Percentiles rank a stretch among this genome's conserved stretches.
Evolutionary conservation across 441 rosid genomes (phyloP).

Genomic region (Syzygium malaccense): DNA sequence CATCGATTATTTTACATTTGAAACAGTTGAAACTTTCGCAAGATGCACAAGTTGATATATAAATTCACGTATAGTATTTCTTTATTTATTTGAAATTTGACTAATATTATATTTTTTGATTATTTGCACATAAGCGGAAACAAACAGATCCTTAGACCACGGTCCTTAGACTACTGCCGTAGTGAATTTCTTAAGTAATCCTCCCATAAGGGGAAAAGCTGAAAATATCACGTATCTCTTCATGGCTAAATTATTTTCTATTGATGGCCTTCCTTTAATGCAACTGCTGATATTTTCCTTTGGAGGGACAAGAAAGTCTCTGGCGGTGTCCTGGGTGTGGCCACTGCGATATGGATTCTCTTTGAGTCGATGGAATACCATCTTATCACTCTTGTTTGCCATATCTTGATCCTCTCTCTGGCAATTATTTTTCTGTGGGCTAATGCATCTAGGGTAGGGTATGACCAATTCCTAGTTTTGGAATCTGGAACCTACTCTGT

Average conservation of each 20-base stretch:
- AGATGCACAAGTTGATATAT: not conserved
- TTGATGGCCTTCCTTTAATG: not conserved
- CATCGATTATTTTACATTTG: not conserved
- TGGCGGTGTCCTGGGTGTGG: no score
- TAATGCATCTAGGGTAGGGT: no score
- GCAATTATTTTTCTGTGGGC: no score
- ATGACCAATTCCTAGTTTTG: no score
- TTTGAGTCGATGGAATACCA: no score
- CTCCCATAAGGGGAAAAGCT: not conserved
- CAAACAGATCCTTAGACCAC: not conserved
- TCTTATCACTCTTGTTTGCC: no score
- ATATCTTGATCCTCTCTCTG: no score
- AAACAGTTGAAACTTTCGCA: not conserved
- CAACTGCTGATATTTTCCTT: slow-evolving; percentile 45
- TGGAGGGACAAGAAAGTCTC: no score
- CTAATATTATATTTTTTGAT: not conserved
- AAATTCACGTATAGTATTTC: not conserved
- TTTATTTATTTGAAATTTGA: not conserved
- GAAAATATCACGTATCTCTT: not conserved
- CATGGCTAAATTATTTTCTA: not conserved
- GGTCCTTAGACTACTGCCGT: not conserved
- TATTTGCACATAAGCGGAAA: not conserved
- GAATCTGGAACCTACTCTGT: no score
- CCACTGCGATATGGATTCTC: no score
- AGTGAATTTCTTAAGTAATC: not conserved